Evolutionary conservation across 2,329 filamentous ascomycete genomes (phyloP).

Genomic region (Fusarium subtropicale): DNA sequence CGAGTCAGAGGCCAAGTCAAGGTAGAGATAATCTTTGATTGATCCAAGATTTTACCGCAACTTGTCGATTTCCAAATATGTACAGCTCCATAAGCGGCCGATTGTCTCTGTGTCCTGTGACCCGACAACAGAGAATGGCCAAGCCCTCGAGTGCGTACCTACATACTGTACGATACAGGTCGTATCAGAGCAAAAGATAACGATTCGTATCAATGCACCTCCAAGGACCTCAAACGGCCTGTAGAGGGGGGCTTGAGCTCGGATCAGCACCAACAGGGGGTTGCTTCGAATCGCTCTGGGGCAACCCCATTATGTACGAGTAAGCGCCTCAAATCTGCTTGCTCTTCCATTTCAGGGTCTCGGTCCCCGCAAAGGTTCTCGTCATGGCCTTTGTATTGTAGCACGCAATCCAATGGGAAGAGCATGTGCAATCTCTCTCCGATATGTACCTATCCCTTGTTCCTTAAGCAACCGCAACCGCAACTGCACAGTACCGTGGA

Average conservation of each 20-base stretch:
- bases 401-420: conserved; percentile 15
- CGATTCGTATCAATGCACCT: conserved; percentile 9
- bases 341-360: conserved; percentile 2
- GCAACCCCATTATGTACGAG: conserved; percentile 7
- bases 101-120: conserved; percentile 18
- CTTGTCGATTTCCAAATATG: conserved; percentile 4
- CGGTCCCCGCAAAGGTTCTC: conserved; percentile 30
- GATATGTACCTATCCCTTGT: neutral
- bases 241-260: conserved; percentile 14
- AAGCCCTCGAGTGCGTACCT: neutral
- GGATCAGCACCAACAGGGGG: conserved; percentile 30
- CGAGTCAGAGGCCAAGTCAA: conserved; percentile 18
- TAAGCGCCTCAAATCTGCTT: conserved; percentile 14
- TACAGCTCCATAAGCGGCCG: neutral
- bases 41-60: conserved; percentile 8
- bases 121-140: neutral
- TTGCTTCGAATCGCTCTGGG: conserved; percentile 18
- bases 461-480: neutral
- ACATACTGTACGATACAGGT: conserved; percentile 22
- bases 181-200: conserved; percentile 16
- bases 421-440: neutral
- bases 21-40: conserved; percentile 5
- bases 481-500: neutral
- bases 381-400: neutral
- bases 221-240: conserved; percentile 25